Conservation (phyloP, 192 early-diverging fungal genomes). For the Podila minutissima region DNA sequence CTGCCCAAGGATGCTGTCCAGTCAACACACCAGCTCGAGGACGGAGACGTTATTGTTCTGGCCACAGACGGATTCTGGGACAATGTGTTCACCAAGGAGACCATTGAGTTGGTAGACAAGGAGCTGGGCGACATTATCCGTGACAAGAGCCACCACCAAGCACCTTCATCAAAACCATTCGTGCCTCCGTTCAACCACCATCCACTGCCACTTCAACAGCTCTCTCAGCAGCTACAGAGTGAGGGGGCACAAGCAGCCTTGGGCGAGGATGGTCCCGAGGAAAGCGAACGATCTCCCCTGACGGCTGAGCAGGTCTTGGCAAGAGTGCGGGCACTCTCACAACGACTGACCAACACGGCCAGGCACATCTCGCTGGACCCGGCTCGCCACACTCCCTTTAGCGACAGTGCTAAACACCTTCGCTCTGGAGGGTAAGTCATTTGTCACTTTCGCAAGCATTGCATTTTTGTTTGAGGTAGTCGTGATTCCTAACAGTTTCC, state of each 20-base stretch:
- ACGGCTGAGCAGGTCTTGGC: conserved; percentile 48
- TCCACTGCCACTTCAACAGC: background rate
- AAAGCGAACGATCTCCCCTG: background rate
- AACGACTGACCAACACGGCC: conserved; percentile 61
- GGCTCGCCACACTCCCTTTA: conserved; percentile 61
- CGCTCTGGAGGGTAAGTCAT: conserved; percentile 48
- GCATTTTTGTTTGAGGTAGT: background rate
- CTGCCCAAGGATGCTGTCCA: conserved; percentile 64
- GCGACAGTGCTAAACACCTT: conserved; percentile 54
- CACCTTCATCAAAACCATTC: background rate
- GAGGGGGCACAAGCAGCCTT: background rate
- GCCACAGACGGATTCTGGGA: conserved; percentile 72
- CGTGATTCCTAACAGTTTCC: too few species aligned
- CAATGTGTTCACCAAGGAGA: conserved; percentile 65
- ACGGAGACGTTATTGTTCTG: conserved; percentile 66
- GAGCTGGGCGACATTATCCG: conserved; percentile 52
- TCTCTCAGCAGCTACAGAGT: background rate
- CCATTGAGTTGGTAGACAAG: conserved; percentile 59
- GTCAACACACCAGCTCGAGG: conserved; percentile 59
- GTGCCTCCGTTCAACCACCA: background rate
- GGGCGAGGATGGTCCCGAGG: background rate
- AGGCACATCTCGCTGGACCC: conserved; percentile 56
- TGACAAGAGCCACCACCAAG: conserved; percentile 6
- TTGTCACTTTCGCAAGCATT: background rate
- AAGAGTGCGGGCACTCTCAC: conserved; percentile 57